Base-by-base conservation (phyloP, 768 basidiomycete species). In the Termitomyces sp. region DNA sequence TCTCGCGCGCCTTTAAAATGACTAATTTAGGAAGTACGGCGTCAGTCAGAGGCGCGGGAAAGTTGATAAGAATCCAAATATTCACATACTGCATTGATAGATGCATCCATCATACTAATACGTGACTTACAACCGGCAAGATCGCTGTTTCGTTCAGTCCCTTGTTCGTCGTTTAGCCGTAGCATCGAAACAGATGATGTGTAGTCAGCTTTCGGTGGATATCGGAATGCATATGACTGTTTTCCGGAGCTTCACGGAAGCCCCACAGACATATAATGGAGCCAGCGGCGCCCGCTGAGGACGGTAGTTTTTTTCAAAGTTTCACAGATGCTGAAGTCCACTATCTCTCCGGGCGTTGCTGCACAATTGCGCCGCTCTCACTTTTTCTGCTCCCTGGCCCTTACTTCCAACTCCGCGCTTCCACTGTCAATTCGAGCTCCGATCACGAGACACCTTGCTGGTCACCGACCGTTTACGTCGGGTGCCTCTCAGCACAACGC, bases 391-490 rank as follows among this genome's bases (percentile, higher is more conserved):
- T 56, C 60, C 43, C 40, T 57, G n/a, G 18, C 50, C 33, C 57
- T 63, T 18, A 48, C 50, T 26, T 55, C 50, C 40, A 20, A 12
- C 8, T 1, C 52, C 0, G 33, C 52, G 13, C 10, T 26, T 46
- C 16, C 51, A 56, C 58, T 49, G 8, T 33, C 10, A 9, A 14
- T 36, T 26, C 44, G 40, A 6, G 23, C 40, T 57, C 36, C 56
- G 38, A 50, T 49, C 48, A 48, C 55, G 43, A 33, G 46, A 43
- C 23, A 10, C 4, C 20, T 16, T 8, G 4, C 33, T 20, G 47
- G 57, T n/a, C 61, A 56, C 44, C 64, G 66, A 63, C 62, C 62
- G 2, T 64, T 67, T 56, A 59, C 56, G 58, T 58, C 63, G 5
- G 58, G 44, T 35, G 51, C 55, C 16, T 33, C 55, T n/a, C 61